Conservation (phyloP, 2,329 filamentous ascomycete species). For the Aspergillus quadrilineatus region DNA sequence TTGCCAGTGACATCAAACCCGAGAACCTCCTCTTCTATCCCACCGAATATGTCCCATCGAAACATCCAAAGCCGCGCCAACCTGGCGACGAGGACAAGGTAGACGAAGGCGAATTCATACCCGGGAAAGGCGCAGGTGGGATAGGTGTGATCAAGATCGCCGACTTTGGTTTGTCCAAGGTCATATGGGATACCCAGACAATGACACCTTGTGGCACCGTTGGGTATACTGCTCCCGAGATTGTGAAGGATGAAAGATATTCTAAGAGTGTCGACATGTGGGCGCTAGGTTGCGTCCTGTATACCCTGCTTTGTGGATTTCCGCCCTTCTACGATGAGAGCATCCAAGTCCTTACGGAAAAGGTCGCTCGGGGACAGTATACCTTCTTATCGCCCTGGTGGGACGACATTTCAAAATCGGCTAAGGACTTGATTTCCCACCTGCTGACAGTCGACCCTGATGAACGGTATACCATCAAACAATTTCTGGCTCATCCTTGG, state of each 20-base stretch:
- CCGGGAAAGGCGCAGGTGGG: conserved; percentile 77
- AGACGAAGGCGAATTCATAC: conserved; percentile 90
- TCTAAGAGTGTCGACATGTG: conserved; percentile 99
- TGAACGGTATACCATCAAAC: conserved; percentile 86
- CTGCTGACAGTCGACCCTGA: conserved; percentile 92
- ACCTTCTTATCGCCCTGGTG: conserved; percentile 99
- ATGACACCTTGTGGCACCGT: conserved; percentile 99
- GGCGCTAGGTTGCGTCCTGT: conserved; percentile 94
- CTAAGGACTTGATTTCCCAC: conserved; percentile 91
- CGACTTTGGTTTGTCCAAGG: conserved; percentile 95
- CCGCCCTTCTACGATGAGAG: conserved; percentile 98
- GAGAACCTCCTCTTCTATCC: conserved; percentile 95
- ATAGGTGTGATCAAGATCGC: conserved; percentile 97
- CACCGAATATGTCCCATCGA: conserved; percentile 76
- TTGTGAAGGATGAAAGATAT: conserved; percentile 97
- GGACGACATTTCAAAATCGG: conserved; percentile 95
- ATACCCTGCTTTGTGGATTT: conserved; percentile 95
- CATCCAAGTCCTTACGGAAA: conserved; percentile 94
- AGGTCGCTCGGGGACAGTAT: conserved; percentile 94
- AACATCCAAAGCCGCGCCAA: conserved; percentile 73
- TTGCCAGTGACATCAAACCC: conserved; percentile 71
- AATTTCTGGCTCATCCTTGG: conserved; percentile 96
- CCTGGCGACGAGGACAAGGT: conserved; percentile 96
- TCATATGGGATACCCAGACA: conserved; percentile 96
- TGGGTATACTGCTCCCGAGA: conserved; percentile 96